These are phyloP conservation scores for Acorus calamus DNA, from an alignment of 106 monocot species.

Conservation along the genomic window DNA sequence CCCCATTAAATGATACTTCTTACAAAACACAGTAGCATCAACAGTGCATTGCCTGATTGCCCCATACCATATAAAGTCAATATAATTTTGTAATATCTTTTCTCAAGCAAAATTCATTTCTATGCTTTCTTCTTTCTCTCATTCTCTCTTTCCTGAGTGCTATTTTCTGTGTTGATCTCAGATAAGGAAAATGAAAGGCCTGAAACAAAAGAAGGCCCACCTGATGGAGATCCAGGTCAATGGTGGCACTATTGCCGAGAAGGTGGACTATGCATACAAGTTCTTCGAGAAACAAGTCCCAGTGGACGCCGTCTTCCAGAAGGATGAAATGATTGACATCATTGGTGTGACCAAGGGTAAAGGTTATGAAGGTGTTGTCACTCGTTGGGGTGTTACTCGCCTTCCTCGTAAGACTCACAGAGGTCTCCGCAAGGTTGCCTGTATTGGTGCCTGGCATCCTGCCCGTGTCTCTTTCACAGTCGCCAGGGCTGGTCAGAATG, in stretches of 20 bases:
- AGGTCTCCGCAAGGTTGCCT: constrained; percentile 43
- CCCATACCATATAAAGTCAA: no score
- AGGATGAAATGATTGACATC: constrained; percentile 47
- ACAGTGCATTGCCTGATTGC: no score
- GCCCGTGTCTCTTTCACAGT: constrained; percentile 43
- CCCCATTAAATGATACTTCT: no score
- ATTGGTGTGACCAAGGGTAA: constrained; percentile 51
- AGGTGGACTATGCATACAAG: constrained; percentile 30
- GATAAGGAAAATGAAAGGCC: no score
- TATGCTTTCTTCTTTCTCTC: no score
- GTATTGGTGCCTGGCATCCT: constrained; percentile 53
- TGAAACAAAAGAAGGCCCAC: no score
- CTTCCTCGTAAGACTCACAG: constrained; percentile 44
- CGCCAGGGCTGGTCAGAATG: constrained; percentile 44
- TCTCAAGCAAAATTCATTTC: no score
- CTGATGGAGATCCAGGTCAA: constrained; percentile 27
- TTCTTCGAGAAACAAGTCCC: constrained; percentile 44
- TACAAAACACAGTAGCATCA: no score
- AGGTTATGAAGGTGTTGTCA: constrained; percentile 46
- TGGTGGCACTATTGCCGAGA: constrained; percentile 33
- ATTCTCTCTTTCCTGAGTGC: no score
- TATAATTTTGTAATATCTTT: no score
- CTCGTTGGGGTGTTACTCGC: constrained; percentile 41
- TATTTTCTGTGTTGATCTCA: no score
- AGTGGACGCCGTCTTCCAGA: constrained; percentile 33